Percentiles rank a stretch among this genome's conserved stretches.
Conservation (phyloP, 2,329 filamentous ascomycete genomes). For the Fusarium sp. region DNA sequence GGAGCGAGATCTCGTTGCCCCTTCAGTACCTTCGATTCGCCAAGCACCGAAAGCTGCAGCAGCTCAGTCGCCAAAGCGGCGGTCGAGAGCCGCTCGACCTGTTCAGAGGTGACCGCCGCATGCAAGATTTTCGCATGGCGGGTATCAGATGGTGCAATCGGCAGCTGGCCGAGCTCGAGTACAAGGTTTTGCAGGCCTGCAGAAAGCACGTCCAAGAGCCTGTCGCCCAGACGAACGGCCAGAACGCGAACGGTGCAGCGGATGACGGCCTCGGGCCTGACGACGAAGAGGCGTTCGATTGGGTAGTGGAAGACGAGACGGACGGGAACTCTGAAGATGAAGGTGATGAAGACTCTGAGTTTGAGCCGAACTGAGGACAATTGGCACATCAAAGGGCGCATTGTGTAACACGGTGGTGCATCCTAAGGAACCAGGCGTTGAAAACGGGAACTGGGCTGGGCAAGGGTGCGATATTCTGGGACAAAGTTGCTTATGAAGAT, state of each 20-base stretch:
- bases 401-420: neutral
- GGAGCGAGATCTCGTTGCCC: conserved; percentile 16
- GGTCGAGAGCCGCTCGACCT: conserved; percentile 15
- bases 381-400: neutral
- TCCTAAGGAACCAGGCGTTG: neutral
- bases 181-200: conserved; percentile 24
- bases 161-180: conserved; percentile 4
- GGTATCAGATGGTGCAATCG: neutral
- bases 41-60: conserved; percentile 10
- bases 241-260: neutral
- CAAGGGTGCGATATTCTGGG: neutral
- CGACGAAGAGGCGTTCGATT: neutral
- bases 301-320: neutral
- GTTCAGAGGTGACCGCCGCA: conserved; percentile 15
- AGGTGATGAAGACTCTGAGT: conserved; percentile 21
- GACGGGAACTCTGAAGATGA: neutral
- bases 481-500: neutral
- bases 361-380: conserved; percentile 6
- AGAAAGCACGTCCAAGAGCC: conserved; percentile 11
- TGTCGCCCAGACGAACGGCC: neutral
- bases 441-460: neutral
- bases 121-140: conserved; percentile 3
- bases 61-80: neutral
- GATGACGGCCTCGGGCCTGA: neutral
- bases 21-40: conserved; percentile 28